Conservation (phyloP, 2,329 filamentous ascomycete genomes). For the Diaporthe citriasiana region DNA sequence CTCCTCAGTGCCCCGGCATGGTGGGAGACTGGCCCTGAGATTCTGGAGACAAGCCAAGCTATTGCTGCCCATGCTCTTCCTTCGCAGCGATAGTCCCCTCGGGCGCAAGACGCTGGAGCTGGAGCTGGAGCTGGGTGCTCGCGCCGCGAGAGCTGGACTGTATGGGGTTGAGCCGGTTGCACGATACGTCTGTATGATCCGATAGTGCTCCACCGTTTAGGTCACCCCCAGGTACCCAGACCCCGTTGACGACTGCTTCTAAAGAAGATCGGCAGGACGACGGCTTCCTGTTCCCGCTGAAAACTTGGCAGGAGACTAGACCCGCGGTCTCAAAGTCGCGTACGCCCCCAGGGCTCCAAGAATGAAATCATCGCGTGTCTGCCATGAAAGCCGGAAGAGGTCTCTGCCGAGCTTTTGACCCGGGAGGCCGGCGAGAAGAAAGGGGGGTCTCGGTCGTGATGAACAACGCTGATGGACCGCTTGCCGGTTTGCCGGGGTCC, state of each 20-base stretch:
- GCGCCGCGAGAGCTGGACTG: constrained; percentile 19
- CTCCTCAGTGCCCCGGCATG: constrained; percentile 22
- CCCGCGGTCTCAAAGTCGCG: constrained; percentile 1
- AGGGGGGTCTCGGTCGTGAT: background rate
- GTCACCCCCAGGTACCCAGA: constrained; percentile 19
- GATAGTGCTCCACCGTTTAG: constrained; percentile 22
- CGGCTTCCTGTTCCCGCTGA: constrained; percentile 20
- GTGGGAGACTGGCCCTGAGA: background rate
- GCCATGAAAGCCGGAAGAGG: background rate
- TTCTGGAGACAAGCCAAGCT: constrained; percentile 23
- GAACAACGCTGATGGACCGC: background rate
- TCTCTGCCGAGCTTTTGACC: background rate
- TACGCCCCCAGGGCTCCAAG: background rate
- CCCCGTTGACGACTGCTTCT: constrained; percentile 21
- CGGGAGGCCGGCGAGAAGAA: background rate
- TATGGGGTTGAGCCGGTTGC: constrained; percentile 9
- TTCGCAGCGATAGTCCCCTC: constrained; percentile 3
- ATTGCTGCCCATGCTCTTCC: background rate
- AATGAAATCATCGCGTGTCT: constrained; percentile 32
- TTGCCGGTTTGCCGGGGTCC: constrained; percentile 32
- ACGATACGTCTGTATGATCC: constrained; percentile 29
- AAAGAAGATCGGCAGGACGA: constrained; percentile 25
- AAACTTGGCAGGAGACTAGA: constrained; percentile 25
- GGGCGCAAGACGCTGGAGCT: background rate
- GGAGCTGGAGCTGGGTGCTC: background rate